Conservation (phyloP, 73 alveolate genomes). For the Paramecium sonneborni region DNA sequence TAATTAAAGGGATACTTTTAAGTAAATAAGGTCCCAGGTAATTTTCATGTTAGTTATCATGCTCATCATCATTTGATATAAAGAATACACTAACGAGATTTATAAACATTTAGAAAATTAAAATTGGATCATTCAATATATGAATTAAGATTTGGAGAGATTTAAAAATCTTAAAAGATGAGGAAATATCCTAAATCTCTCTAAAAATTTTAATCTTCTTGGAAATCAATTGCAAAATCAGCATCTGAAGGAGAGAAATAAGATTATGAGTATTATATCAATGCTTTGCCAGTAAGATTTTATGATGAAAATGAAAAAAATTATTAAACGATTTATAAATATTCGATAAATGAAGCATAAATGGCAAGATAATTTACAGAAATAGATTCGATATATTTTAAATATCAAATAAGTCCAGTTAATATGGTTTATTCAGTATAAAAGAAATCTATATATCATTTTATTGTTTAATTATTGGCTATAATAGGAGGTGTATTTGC, state of each 20-base stretch:
- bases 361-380: conserved; percentile 45
- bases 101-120: conserved; percentile 17
- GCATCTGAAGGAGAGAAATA: neutral
- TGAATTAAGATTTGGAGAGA: conserved; percentile 56
- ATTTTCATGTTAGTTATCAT: conserved; percentile 65
- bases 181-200: conserved; percentile 5
- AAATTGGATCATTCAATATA: conserved; percentile 50
- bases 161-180: neutral
- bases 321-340: neutral
- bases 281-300: conserved; percentile 39
- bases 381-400: conserved; percentile 59
- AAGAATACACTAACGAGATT: neutral
- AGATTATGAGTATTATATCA: conserved; percentile 45
- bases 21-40: conserved; percentile 66
- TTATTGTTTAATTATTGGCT: conserved; percentile 61
- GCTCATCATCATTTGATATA: conserved; percentile 41
- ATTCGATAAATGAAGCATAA: neutral
- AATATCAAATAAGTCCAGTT: conserved; percentile 63
- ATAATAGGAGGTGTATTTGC: conserved; percentile 64
- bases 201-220: neutral
- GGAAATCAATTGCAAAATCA: neutral
- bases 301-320: neutral
- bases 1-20: conserved; percentile 26
- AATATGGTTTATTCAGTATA: conserved; percentile 50
- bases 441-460: conserved; percentile 56